phyloP scores from a whole-genome alignment of 2,329 filamentous ascomycete species.

The Talaromyces verruculosus region DNA sequence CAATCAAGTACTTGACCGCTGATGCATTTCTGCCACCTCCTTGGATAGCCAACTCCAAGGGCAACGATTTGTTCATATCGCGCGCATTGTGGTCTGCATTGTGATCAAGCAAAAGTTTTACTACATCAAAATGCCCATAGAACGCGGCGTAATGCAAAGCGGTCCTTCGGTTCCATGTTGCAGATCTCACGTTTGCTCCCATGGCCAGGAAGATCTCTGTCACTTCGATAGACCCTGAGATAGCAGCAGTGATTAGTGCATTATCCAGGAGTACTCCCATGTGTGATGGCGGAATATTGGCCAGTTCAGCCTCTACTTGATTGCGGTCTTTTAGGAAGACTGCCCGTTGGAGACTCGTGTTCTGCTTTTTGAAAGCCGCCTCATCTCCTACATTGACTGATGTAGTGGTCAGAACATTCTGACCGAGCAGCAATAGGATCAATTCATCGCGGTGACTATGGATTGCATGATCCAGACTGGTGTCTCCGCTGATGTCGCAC shows the following conservation, averaged over 20 bases:
- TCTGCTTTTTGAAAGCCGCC: neutral
- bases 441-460: neutral
- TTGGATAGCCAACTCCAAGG: conserved; percentile 8
- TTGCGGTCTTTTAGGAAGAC: neutral
- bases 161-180: neutral
- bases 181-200: neutral
- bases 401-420: neutral
- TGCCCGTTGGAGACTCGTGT: neutral
- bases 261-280: neutral
- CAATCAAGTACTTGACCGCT: neutral
- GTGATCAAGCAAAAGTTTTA: conserved; percentile 1
- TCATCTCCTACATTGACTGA: neutral
- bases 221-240: neutral
- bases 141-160: conserved; percentile 8
- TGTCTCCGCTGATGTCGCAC: neutral
- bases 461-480: neutral
- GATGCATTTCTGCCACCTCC: conserved; percentile 4
- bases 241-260: neutral
- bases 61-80: conserved; percentile 8
- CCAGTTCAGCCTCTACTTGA: neutral
- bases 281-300: neutral
- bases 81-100: neutral
- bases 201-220: neutral
- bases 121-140: neutral
- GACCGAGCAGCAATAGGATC: neutral